Evolutionary conservation across 192 early-diverging fungal species (phyloP).

Genomic region (Phycomyces nitens): DNA sequence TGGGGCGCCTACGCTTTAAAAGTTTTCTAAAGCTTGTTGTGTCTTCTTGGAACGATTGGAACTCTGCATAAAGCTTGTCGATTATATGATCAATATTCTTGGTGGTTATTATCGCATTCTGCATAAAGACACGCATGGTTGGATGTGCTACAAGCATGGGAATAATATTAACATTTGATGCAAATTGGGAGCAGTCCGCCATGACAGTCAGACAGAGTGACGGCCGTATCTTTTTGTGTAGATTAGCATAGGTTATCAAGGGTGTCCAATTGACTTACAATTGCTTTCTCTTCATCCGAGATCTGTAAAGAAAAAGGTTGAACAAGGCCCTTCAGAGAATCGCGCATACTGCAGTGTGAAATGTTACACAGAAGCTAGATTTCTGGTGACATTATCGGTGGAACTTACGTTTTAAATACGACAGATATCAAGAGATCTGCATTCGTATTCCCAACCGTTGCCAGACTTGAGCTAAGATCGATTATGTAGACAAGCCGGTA

Average conservation of each 20-base stretch:
- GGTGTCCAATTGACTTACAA: slow-evolving; percentile 12
- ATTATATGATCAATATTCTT: slow-evolving; percentile 39
- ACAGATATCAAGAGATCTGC: slow-evolving; percentile 44
- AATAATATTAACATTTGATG: slow-evolving; percentile 49
- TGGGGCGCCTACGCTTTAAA: slow-evolving; percentile 32
- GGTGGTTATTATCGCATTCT: slow-evolving; percentile 45
- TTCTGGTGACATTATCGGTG: background rate
- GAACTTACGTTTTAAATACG: slow-evolving; percentile 47
- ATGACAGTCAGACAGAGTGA: slow-evolving; percentile 49
- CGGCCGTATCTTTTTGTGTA: slow-evolving; percentile 12
- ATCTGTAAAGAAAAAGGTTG: slow-evolving; percentile 36
- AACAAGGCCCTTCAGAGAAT: slow-evolving; percentile 32
- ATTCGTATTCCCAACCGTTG: slow-evolving; percentile 44
- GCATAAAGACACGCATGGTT: slow-evolving; percentile 51
- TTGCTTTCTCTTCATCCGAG: slow-evolving; percentile 11
- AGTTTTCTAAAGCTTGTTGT: slow-evolving; percentile 41
- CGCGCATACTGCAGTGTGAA: slow-evolving; percentile 18
- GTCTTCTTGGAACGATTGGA: slow-evolving; percentile 41
- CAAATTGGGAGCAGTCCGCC: slow-evolving; percentile 58
- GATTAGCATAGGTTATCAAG: background rate
- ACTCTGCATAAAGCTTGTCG: slow-evolving; percentile 33
- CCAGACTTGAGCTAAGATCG: slow-evolving; percentile 64
- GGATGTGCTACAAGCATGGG: slow-evolving; percentile 49
- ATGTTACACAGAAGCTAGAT: slow-evolving; percentile 5
- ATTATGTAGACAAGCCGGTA: slow-evolving; percentile 66